Base-by-base conservation (phyloP, 495 filamentous ascomycete species). In the Penicillium turbatum region DNA sequence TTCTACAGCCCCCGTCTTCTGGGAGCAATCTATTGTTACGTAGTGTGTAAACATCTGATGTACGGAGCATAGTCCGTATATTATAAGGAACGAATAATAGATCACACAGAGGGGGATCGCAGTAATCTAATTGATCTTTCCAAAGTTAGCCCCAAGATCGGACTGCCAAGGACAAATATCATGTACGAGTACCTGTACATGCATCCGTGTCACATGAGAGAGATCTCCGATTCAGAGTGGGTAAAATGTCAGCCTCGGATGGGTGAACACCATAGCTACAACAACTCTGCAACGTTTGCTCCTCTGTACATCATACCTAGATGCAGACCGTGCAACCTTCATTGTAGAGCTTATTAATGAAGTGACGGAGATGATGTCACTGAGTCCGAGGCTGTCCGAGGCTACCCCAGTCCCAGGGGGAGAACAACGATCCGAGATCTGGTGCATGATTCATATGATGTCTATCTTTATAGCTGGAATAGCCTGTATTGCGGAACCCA, bases 151-250 rank as follows among this genome's bases (percentile, higher is more conserved):
- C 21, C 21, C 21, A 15, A 43, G 40, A 42, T 42, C 39, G 6
- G 6, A 42, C 39, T 40, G 10, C 30, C 5, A 21, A 38, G 24
- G 35, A 38, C 10, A 17, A 26, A 19, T 34, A 24, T 35, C 45
- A 37, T 48, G 45, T 37, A 48, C 30, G 19, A 48, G 32, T n/a
- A n/a, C 21, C 32, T 48, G 39, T 42, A 43, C 26, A 37, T 47
- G 44, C 44, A 36, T 38, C 12, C 9, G 34, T 41, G 38, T 51
- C 48, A 51, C 48, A 51, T 51, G 48, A 42, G 48, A 51, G 48
- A 51, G 48, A 51, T 51, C 48, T 51, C 48, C 48, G 48, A 51
- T 51, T 42, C 48, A 32, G 27, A 30, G 48, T 51, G 48, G 48
- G 12, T 51, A 36, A 39, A 27, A 49, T 36, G 47, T 49, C 47